Base-by-base conservation (phyloP, 345 rosid genomes). In the Angophora floribunda region DNA sequence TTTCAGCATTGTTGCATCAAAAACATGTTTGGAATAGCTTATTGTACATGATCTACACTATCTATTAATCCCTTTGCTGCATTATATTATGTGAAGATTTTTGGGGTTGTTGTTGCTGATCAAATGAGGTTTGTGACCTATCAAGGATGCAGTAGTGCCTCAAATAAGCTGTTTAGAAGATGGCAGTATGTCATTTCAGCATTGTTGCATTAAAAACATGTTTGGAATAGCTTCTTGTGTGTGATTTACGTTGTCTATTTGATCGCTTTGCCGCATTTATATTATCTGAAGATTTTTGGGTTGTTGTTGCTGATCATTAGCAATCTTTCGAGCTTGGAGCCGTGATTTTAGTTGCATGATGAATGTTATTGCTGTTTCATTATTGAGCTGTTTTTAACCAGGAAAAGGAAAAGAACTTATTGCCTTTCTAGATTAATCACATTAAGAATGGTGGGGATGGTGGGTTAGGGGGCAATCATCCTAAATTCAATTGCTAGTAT, bases 41-140 rank as follows among this genome's bases (percentile, higher is more conserved):
- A 26, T 41, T 85, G 59, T 85, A 41, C 47, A 44, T 36, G 87
- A 30, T 49, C 86, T 85, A 13, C 55, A 6, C 52, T n/a, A 16
- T 9, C 26, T 85, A 19, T 85, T 51, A 51, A 28, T 52, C 55
- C 24, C 61, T 52, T 50, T 85, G 41, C 41, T 36, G 41, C 41
- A 36, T 36, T 36, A 36, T 36, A 36, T 36, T 36, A 36, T 36
- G 41, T 36, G 41, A 36, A 36, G 2, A 36, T 36, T 36, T 36
- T 36, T 36, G 41, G 41, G 41, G 41, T 36, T 36, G 41, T 36
- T 36, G 41, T 36, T 36, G 41, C 41, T 36, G 41, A 36, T 95
- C 99, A 22, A 90, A 92, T 87, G 96, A 95, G 99, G 99, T 97
- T 93, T 89, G 97, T 93, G 51, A 36, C 49, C 21, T 61, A 85